These are phyloP conservation scores for Epichloe baconii DNA, from an alignment of 2,329 filamentous ascomycete species.

Conservation along the genomic window DNA sequence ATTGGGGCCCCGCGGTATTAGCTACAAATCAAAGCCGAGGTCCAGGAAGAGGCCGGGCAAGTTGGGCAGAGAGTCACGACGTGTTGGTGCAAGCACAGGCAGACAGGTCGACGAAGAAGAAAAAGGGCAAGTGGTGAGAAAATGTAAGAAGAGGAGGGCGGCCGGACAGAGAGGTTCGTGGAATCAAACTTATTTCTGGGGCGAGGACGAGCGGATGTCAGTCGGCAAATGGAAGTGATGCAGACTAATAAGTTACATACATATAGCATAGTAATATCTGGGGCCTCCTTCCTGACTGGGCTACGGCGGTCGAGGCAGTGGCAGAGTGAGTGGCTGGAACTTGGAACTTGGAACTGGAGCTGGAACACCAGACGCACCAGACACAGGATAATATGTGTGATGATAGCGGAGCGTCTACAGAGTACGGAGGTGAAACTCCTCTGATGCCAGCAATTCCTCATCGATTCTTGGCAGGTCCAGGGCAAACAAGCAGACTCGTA, in stretches of 20 bases:
- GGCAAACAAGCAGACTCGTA: no score
- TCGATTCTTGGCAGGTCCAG: no score
- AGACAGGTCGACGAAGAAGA: background rate
- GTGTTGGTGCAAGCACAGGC: background rate
- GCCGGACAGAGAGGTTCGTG: no score
- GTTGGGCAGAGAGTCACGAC: background rate
- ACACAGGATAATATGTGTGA: no score
- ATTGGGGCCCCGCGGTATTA: conserved; percentile 8
- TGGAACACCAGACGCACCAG: no score
- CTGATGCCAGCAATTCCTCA: background rate
- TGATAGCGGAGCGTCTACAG: no score
- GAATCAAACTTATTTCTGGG: background rate
- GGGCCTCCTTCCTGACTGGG: no score
- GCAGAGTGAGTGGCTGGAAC: no score
- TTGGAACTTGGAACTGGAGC: no score
- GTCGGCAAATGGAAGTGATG: background rate
- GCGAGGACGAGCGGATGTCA: background rate
- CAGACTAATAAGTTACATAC: no score
- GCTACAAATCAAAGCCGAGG: conserved; percentile 8
- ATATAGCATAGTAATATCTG: no score
- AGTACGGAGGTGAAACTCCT: background rate
- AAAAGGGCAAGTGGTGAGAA: background rate
- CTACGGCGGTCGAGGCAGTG: no score
- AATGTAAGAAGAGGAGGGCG: background rate
- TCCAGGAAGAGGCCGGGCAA: background rate